Base-by-base conservation (phyloP, 306 rosid genomes). In the Amphicarpaea edgeworthii region DNA sequence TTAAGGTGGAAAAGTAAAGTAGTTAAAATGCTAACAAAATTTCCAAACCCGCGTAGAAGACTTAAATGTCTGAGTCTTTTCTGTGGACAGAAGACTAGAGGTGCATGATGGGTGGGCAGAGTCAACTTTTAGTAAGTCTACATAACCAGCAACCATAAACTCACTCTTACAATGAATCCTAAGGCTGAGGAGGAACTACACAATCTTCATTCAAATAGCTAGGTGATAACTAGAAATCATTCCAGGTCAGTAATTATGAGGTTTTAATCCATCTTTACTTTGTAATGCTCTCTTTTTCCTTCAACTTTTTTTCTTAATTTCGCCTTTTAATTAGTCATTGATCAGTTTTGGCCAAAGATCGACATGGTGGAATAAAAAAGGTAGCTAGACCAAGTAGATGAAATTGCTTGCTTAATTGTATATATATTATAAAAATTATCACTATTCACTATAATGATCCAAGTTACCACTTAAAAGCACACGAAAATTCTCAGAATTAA, bases 221-320 rank as follows among this genome's bases (percentile, higher is more conserved):
- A 9, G n/a, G 15, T 54, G 15, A 54, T 28, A 51, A 54, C 9
- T 21, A 54, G n/a, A 9, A 20, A 11, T 21, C 60, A 20, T 54
- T 54, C 30, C 15, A 54, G 60, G 60, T 54, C 15, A 54, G 53
- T 20, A 53, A 21, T n/a, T n/a, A n/a, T 54, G 60, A 54, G 26
- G 2, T 20, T 53, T 20, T 20, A 20, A 53, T 53, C 28, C 5
- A 17, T 19, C 6, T 19, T 53, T 50, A 28, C 32, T 28, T 6
- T 16, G 16, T 16, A 50, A 46, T 46, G 32, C 32, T n/a, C 19
- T 46, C 53, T 46, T 1, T 46, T 16, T 34, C 8, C 40, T 34
- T 34, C 40, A 6, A 34, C 9, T 34, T 34, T 34, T 30, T 51
- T 51, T 53, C 59, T 51, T 51, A 49, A n/a, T 51, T 53, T 8